Base-by-base conservation (phyloP, 2,329 filamentous ascomycete species). In the Pseudocercospora macadamiae region DNA sequence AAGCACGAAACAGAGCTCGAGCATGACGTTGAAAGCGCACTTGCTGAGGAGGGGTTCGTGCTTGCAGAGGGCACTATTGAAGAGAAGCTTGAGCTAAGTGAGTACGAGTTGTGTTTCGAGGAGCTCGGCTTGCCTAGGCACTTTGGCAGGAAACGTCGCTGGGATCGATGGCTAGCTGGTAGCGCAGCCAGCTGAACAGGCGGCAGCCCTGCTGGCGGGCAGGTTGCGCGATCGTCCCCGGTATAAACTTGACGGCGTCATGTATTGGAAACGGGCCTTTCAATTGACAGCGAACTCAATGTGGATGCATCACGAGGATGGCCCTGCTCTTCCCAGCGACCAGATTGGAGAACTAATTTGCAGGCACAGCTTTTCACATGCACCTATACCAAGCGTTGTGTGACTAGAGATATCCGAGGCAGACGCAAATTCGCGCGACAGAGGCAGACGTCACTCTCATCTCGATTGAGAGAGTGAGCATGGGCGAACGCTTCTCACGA, bases 71-170 rank as follows among this genome's bases (percentile, higher is more conserved):
- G 59, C 36, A 48, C 59, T 34, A 57, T 68, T 34, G 56, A 39
- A 18, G 49, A 57, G 21, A 56, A 61, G 54, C 59, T 55, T 34
- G 63, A 66, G 48, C 36, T 69, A 37, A 66, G 52, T 37, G 66
- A 68, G 51, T 68, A 61, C 39, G 67, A 68, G 48, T 55, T 62
- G 55, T 59, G 61, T 32, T 64, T 64, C 51, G 63, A 63, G 57
- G 34, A 59, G 26, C 53, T 65, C 36, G 67, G 67, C 1, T 54
- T 68, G 37, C 66, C 67, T 4, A 57, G 65, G 19, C 67, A 68
- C 51, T 67, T 69, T 60, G 67, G 67, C n/a, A 60, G 47, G 54
- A 65, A 63, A 60, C 52, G 49, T 55, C 56, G 54, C 49, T 37
- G 51, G 45, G 58, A 64, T 55, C 60, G 57, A 52, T 64, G 57